Evolutionary conservation across 768 basidiomycete species (phyloP), one percentile per base, ranked within the genome.

Genomic region (Termitomyces sp.): DNA sequence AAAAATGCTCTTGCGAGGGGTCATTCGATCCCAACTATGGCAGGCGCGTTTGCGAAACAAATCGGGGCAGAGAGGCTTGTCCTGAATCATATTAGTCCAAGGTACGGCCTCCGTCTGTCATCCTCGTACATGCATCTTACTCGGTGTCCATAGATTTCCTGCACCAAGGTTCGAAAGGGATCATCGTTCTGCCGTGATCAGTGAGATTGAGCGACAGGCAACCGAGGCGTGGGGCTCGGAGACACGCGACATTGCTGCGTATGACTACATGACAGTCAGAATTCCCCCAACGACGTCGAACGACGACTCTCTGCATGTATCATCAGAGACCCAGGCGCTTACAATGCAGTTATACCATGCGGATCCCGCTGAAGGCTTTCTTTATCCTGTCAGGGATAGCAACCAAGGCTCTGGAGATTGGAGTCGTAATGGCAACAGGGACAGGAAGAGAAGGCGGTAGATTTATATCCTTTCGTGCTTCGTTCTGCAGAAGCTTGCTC

Each of bases 11-110:
- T 84, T n/a, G 73, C 75, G 27, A 78, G 85, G 47, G 92, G 92
- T 0, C 93, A 94, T 66, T 92, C 90, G 14, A 85, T 86, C 0
- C 87, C 92, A 4, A 75, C 73, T 34, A 88, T 88, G 82, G 93
- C 91, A 1, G 92, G 92, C 8, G 72, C 67, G 16, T 92, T 93
- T 65, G 90, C 92, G 5, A 82, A 77, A 56, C 66, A 61, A 2
- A 76, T 88, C 50, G 75, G 78, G 1, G 88, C 91, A 22, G 69
- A 80, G 65, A 72, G 75, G 46, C 72, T 94, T 7, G 79, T 88
- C 22, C 67, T 94, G 48, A 94, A 94, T 67, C 92, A 94, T 67
- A 84, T 94, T 32, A 84, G 89, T 58, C 74, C 76, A 53, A 78
- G 86, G 88, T 90, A 59, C 59, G 77, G 68, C 16, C 41, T 46